Evolutionary conservation across 2,329 filamentous ascomycete genomes (phyloP).

Genomic region (Aureobasidium sp.): DNA sequence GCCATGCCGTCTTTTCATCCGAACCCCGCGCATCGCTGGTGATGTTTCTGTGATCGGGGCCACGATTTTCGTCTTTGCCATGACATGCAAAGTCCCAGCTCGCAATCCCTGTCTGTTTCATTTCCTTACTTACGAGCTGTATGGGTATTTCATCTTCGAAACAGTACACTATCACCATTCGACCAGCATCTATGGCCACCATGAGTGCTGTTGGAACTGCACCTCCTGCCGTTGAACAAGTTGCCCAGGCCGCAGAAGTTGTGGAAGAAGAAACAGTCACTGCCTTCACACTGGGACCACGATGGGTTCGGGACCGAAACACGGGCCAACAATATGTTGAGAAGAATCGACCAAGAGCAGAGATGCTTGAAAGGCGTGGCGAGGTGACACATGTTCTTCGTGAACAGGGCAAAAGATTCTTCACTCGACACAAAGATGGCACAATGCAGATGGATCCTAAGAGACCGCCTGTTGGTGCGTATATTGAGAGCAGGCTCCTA

Average conservation of each 20-base stretch:
- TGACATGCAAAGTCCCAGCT: too few relatives aligned
- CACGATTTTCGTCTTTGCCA: too few relatives aligned
- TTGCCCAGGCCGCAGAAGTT: not conserved
- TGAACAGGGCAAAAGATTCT: conserved; percentile 5
- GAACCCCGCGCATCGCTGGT: too few relatives aligned
- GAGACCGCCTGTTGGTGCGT: not conserved
- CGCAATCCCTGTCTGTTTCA: too few relatives aligned
- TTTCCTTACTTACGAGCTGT: not conserved
- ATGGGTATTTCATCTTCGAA: conserved; percentile 9
- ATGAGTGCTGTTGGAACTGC: not conserved
- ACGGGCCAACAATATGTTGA: conserved; percentile 4
- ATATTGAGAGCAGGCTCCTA: not conserved
- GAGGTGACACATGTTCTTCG: conserved; percentile 11
- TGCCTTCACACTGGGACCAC: not conserved
- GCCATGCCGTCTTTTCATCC: too few relatives aligned
- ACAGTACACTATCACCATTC: not conserved
- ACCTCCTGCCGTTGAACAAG: not conserved
- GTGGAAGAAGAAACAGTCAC: not conserved
- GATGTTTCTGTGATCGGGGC: too few relatives aligned
- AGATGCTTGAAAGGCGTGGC: conserved; percentile 5
- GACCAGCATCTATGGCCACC: not conserved
- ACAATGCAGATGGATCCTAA: conserved; percentile 14
- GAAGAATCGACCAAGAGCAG: conserved; percentile 1
- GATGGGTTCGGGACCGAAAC: conserved; percentile 8
- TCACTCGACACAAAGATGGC: conserved; percentile 8